phyloP scores from a whole-genome alignment of 108 stramenopile species.

The Pseudonitzschia multiseries region DNA sequence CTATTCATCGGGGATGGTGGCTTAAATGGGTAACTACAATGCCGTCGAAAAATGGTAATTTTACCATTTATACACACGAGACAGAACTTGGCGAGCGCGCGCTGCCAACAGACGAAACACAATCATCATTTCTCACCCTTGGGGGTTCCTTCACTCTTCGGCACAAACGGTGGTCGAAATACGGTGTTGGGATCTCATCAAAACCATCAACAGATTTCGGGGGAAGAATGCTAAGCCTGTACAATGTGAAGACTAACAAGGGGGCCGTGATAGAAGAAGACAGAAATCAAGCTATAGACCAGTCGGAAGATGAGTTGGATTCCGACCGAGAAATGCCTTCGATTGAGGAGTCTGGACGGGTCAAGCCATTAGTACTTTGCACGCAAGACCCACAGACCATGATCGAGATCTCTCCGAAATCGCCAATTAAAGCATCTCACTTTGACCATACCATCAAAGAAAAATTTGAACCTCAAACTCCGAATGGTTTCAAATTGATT shows the following conservation, averaged over 20 bases:
- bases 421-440: neutral
- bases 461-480: slow-evolving; percentile 16
- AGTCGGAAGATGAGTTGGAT: slow-evolving; percentile 50
- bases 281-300: slow-evolving; percentile 39
- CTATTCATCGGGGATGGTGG: slow-evolving; percentile 90
- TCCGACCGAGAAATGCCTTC: slow-evolving; percentile 33
- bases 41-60: slow-evolving; percentile 67
- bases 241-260: slow-evolving; percentile 33
- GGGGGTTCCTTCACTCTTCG: slow-evolving; percentile 71
- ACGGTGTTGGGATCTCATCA: slow-evolving; percentile 68
- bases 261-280: slow-evolving; percentile 28
- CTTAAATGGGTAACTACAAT: slow-evolving; percentile 80
- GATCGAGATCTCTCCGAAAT: neutral
- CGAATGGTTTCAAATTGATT: slow-evolving; percentile 10
- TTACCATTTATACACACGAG: slow-evolving; percentile 52
- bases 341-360: slow-evolving; percentile 41
- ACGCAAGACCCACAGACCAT: slow-evolving; percentile 19
- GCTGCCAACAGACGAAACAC: slow-evolving; percentile 26
- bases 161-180: slow-evolving; percentile 76
- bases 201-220: slow-evolving; percentile 79
- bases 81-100: slow-evolving; percentile 25
- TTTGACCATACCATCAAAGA: neutral
- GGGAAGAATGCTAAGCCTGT: slow-evolving; percentile 81
- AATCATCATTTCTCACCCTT: slow-evolving; percentile 51
- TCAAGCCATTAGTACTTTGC: slow-evolving; percentile 40